phyloP scores from a whole-genome alignment of 257 asterid genomes.

The Dorcoceras hygrometricum region DNA sequence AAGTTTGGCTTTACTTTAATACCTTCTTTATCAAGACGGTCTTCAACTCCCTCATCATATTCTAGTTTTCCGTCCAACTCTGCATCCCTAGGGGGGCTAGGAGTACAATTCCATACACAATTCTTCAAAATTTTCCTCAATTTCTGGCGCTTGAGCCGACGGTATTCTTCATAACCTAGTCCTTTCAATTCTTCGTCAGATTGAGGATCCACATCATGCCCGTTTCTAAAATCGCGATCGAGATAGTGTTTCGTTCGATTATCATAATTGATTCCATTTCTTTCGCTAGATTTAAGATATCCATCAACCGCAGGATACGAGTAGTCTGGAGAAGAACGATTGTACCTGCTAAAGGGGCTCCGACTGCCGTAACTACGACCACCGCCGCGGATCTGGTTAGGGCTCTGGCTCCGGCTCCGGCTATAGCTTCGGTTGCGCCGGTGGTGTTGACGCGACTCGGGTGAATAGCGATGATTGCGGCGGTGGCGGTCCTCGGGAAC shows the following conservation, averaged over 20 bases:
- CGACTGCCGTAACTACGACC: conserved; percentile 38
- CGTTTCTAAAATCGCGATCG: conserved; percentile 61
- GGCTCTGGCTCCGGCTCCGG: conserved; percentile 35
- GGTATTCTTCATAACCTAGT: conserved; percentile 63
- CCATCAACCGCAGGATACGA: conserved; percentile 45
- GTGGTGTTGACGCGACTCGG: conserved; percentile 18
- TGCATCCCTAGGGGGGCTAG: conserved; percentile 87
- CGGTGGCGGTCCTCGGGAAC: conserved; percentile 39
- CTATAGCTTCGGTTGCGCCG: conserved; percentile 32
- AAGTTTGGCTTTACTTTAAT: conserved; percentile 23
- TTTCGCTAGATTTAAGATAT: conserved; percentile 26
- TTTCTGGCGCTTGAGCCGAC: conserved; percentile 79
- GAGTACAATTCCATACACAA: conserved; percentile 78
- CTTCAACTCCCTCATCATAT: conserved; percentile 39
- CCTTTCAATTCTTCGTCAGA: conserved; percentile 87
- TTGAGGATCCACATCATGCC: conserved; percentile 43
- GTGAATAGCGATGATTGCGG: conserved; percentile 34
- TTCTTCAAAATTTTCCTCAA: conserved; percentile 53
- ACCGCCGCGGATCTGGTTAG: conserved; percentile 14
- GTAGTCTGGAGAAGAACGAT: conserved; percentile 70
- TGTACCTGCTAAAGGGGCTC: conserved; percentile 57
- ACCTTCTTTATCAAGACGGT: conserved; percentile 29
- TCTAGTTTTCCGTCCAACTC: conserved; percentile 47
- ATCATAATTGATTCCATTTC: conserved; percentile 29
- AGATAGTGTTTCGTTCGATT: conserved; percentile 42